These are phyloP conservation scores for Nothophaeocryptopus gaeumannii DNA, from an alignment of 2,329 filamentous ascomycete genomes.

Conservation along the genomic window DNA sequence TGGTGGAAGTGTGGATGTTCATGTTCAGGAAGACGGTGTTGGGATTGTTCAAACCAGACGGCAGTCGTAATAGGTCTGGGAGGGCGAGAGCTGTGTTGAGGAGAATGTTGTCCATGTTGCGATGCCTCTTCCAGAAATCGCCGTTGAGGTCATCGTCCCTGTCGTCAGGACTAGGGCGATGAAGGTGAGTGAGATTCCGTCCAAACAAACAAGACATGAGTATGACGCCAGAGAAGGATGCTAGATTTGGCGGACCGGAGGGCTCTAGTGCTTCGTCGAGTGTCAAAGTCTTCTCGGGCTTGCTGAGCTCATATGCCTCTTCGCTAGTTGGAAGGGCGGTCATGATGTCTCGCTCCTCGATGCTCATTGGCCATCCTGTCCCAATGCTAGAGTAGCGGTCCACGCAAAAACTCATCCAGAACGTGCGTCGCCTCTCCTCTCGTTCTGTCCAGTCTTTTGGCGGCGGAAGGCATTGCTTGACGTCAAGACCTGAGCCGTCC, in stretches of 20 bases:
- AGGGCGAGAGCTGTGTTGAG: conserved; percentile 81
- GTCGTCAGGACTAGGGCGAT: conserved; percentile 78
- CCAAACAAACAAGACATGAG: conserved; percentile 89
- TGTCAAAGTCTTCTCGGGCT: conserved; percentile 67
- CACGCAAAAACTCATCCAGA: conserved; percentile 89
- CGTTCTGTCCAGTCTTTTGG: conserved; percentile 90
- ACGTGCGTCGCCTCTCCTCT: conserved; percentile 86
- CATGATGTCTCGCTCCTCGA: conserved; percentile 87
- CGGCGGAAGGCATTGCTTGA: conserved; percentile 85
- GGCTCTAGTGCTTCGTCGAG: conserved; percentile 68
- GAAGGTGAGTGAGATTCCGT: conserved; percentile 84
- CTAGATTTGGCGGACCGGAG: conserved; percentile 69
- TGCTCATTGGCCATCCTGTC: conserved; percentile 92
- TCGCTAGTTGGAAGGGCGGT: conserved; percentile 82
- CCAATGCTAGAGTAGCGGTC: conserved; percentile 94
- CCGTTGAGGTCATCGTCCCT: conserved; percentile 85
- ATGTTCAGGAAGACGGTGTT: conserved; percentile 95
- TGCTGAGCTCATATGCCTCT: conserved; percentile 78
- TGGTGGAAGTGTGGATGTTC: conserved; percentile 93
- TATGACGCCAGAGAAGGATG: conserved; percentile 74
- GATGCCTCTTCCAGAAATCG: conserved; percentile 92
- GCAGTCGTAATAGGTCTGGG: conserved; percentile 76
- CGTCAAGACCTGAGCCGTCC: conserved; percentile 77
- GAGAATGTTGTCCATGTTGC: conserved; percentile 83
- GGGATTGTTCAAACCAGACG: conserved; percentile 68